A percentile compares a stretch with the other conserved stretches of the same genome.
Evolutionary conservation across 768 basidiomycete species (phyloP).

Genomic region (Botryobasidium botryosum): DNA sequence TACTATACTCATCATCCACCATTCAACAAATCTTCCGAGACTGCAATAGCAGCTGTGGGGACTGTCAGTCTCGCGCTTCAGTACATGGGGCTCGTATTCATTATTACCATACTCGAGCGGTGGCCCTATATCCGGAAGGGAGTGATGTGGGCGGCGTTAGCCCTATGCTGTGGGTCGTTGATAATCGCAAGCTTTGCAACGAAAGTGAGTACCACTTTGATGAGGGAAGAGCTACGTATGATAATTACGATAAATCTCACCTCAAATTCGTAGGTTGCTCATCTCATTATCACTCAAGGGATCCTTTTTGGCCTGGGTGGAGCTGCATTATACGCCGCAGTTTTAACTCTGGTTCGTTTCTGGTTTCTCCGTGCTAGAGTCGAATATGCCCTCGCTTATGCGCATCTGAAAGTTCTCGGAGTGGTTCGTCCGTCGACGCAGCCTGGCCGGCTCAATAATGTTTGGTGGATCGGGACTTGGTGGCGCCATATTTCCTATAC

Average conservation of each 20-base stretch:
- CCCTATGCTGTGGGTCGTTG: too few species aligned
- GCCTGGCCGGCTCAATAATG: not conserved
- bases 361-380: not conserved
- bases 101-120: not conserved
- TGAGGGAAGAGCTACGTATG: too few species aligned
- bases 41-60: not conserved
- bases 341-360: not conserved
- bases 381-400: not conserved
- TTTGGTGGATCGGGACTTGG: not conserved
- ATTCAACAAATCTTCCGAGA: not conserved
- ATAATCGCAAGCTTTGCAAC: too few species aligned
- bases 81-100: not conserved
- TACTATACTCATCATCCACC: not conserved
- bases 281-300: not conserved
- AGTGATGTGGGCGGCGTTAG: not conserved
- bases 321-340: not conserved
- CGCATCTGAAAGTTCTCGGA: not conserved
- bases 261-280: not conserved
- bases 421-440: not conserved
- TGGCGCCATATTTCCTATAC: not conserved
- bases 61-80: not conserved
- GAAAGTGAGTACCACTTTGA: too few species aligned
- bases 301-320: not conserved
- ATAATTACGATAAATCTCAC: not conserved
- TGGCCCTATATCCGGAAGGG: not conserved